Base-by-base conservation (phyloP, 208 protist genomes). In the Acanthamoeba culbertsoni region DNA sequence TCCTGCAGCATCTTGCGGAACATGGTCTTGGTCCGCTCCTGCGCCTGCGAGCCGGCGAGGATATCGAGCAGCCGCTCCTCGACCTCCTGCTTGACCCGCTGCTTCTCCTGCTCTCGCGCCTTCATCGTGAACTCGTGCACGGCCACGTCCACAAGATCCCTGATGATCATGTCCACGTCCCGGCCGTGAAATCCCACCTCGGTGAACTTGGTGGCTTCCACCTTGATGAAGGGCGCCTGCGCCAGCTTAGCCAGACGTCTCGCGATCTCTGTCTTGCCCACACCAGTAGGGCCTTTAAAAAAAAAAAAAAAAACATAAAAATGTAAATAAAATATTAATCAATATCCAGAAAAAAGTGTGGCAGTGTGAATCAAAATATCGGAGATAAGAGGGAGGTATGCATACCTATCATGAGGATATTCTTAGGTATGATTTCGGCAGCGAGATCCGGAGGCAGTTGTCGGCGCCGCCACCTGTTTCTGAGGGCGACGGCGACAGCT, bases 191-290 rank as follows among this genome's bases (percentile, higher is more conserved):
- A 96, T 23, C 98, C 98, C 20, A 99, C 98, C 91, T 99, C 98
- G 0, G 99, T 99, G 94, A 99, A 99, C 97, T 99, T 99, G 20
- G 99, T 99, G 6, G 99, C 98, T 95, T 99, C 99, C 28, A 99
- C 98, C 95, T 99, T 99, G 45, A 99, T 97, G 92, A 99, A 99
- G 4, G 99, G 99, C 16, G 98, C 98, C 86, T 99, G 97, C 12
- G 99, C 97, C 73, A 99, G 95, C 95, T 99, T 99, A 7, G 99
- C 98, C 51, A 99, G 97, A 43, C 99, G 96, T 40, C 99, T 96
- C 18, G 99, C 98, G 86, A 99, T 99, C 95, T 99, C 98, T 18
- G 93, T 95, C 51, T 97, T 97, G 28, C 96, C 96, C 57, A 97
- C 96, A 77, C 96, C 96, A 28, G 97, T 97, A 42, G 96, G 96